These are phyloP conservation scores for Leucocoprinus leucothites DNA, from an alignment of 768 basidiomycete species.

Conservation along the genomic window DNA sequence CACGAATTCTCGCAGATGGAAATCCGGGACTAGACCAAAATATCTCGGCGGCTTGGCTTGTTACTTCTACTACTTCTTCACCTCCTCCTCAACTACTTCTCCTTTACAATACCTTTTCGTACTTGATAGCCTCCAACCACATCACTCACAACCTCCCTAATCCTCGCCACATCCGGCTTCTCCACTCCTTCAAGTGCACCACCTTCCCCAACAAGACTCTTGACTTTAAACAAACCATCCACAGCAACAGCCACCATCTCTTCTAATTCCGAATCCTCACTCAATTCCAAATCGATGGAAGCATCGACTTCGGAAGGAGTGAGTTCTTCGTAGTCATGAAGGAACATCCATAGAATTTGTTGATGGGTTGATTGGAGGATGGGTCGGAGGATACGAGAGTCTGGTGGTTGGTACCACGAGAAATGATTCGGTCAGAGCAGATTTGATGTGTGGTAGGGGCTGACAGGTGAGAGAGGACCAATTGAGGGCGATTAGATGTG, in stretches of 20 bases:
- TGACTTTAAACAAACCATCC: conserved; percentile 35
- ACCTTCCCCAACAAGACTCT: conserved; percentile 21
- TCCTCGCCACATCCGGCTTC: conserved; percentile 49
- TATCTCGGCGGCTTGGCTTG: conserved; percentile 52
- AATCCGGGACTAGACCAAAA: conserved; percentile 74
- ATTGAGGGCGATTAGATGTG: conserved; percentile 77
- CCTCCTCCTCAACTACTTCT: conserved; percentile 28
- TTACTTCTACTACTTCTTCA: conserved; percentile 29
- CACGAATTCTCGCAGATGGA: conserved; percentile 42
- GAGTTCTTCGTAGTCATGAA: conserved; percentile 62
- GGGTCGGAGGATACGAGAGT: conserved; percentile 63
- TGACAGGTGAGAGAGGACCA: conserved; percentile 62
- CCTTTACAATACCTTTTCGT: conserved; percentile 20
- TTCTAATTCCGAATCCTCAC: conserved; percentile 40
- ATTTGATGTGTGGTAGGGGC: conserved; percentile 66
- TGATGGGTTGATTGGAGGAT: conserved; percentile 58
- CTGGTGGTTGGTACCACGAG: conserved; percentile 85
- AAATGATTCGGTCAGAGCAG: conserved; percentile 70
- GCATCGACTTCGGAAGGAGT: conserved; percentile 57
- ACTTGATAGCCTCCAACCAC: conserved; percentile 31
- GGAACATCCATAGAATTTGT: conserved; percentile 78
- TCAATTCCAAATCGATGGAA: conserved; percentile 57
- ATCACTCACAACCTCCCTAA: conserved; percentile 54
- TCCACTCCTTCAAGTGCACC: conserved; percentile 46
- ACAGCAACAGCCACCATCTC: conserved; percentile 53